A percentile compares a stretch with the other conserved stretches of the same genome.
Evolutionary conservation across 2,329 filamentous ascomycete genomes (phyloP).

Genomic region (Colletotrichum sansevieriae): DNA sequence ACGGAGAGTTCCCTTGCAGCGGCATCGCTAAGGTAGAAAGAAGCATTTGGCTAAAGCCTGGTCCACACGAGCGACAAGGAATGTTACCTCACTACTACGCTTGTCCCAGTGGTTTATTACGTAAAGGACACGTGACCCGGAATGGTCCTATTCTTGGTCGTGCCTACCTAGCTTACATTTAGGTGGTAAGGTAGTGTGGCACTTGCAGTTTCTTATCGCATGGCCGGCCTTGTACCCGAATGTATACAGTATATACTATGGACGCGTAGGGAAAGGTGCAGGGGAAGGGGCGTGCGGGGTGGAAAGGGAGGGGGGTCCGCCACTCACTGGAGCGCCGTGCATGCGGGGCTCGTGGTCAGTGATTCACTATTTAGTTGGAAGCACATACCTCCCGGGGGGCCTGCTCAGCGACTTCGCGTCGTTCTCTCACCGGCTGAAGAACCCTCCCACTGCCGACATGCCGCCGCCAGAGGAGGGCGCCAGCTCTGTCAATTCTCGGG

Average conservation of each 20-base stretch:
- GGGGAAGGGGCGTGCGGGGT: constrained; percentile 3
- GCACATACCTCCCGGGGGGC: constrained; percentile 14
- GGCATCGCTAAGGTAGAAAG: constrained; percentile 9
- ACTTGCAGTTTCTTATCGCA: constrained; percentile 30
- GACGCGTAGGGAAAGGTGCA: not conserved
- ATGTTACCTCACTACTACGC: not conserved
- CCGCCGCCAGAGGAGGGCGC: constrained; percentile 49
- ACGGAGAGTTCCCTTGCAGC: not conserved
- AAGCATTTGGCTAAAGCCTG: not conserved
- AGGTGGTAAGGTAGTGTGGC: not conserved
- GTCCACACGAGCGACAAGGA: no score
- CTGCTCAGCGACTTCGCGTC: constrained; percentile 22
- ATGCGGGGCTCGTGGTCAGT: constrained; percentile 29
- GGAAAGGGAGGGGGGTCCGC: constrained; percentile 12
- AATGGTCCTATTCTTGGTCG: constrained; percentile 13
- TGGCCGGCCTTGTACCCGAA: constrained; percentile 13
- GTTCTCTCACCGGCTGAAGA: constrained; percentile 30
- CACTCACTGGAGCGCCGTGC: constrained; percentile 24
- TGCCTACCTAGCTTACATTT: not conserved
- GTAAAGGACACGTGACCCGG: constrained; percentile 22
- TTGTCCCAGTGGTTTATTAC: constrained; percentile 20
- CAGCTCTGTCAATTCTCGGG: constrained; percentile 46
- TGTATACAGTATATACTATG: constrained; percentile 1
- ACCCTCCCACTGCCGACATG: constrained; percentile 45
- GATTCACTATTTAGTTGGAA: constrained; percentile 32